Percentiles rank a stretch among this genome's conserved stretches.
phyloP scores from a whole-genome alignment of 1,139 yeast species.

The Diutina catenulata region DNA sequence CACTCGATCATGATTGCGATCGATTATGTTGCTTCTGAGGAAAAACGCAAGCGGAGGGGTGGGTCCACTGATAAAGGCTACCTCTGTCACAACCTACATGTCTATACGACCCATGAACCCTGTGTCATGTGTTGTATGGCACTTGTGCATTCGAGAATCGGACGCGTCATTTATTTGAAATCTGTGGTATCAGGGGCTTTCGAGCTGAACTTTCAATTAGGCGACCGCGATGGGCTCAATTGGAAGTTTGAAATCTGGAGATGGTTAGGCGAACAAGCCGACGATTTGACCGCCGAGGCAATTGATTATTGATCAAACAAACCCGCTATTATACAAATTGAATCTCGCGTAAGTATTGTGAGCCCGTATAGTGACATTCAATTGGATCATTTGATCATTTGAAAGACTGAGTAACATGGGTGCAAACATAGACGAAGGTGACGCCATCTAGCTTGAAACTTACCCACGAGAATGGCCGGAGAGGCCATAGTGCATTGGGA shows the following conservation, averaged over 20 bases:
- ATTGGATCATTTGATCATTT: too few species aligned
- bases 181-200: constrained; percentile 30
- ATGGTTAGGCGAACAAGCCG: constrained; percentile 9
- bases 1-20: constrained; percentile 75
- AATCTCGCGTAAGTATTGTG: too few species aligned
- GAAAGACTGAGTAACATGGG: too few species aligned
- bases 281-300: too few species aligned
- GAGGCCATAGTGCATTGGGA: too few species aligned
- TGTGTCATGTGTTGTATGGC: constrained; percentile 98
- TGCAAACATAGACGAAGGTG: too few species aligned
- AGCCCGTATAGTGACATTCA: too few species aligned
- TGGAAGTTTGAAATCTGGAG: constrained; percentile 13
- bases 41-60: constrained; percentile 19
- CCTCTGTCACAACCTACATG: constrained; percentile 64
- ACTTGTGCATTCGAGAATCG: constrained; percentile 76
- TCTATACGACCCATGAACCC: constrained; percentile 90
- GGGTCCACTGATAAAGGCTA: constrained; percentile 24
- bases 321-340: too few species aligned
- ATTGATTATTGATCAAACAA: too few species aligned
- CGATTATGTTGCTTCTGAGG: constrained; percentile 41
- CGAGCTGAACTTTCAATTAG: constrained; percentile 63
- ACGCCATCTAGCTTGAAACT: too few species aligned
- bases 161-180: constrained; percentile 50
- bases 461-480: too few species aligned
- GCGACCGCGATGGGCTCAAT: constrained; percentile 25